Base-by-base conservation (phyloP, 371 early-diverging fungal species). In the Mortierella sp. region DNA sequence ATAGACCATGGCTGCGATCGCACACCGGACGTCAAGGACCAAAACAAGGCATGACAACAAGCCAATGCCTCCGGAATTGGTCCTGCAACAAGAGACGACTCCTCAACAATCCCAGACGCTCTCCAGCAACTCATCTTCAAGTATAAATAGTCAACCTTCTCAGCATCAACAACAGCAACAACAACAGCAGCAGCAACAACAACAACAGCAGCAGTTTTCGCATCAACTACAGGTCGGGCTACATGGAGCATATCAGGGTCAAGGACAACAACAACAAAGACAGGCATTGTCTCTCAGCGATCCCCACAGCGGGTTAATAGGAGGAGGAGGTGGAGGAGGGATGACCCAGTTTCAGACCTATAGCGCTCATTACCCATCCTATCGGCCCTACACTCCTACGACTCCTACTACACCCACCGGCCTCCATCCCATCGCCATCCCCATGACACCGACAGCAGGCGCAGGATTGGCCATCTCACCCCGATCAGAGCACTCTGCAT, bases 321-420 rank as follows among this genome's bases (percentile, higher is more conserved):
- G 50, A 64, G 64, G 45, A 63, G 70, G 55, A 64, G 53, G 19
- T 22, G 74, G 47, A 48, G 58, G 29, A 29, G 68, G 68, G 58
- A 43, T 14, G 24, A 45, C 72, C 50, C 73, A 65, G 55, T 63
- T 72, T 69, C 79, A 71, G 45, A 34, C 58, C 31, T 78, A 82
- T 70, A 61, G 43, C 43, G 66, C 80, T n/a, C 80, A 75, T 8
- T 69, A 78, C 37, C 76, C 83, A 41, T 71, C 78, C 9, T 78
- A 82, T 34, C 71, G 83, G 29, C 83, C 83, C 34, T 83, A 83
- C 70, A 83, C 83, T 24, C 83, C 83, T 26, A 78, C 73, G 39
- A 80, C 78, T 0, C 82, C 82, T 2, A 71, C 71, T 13, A 78
- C 82, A 8, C 73, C 80, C 24, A 76, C 72, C 14, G 41, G 66